phyloP scores from a whole-genome alignment of 768 basidiomycete species.

The Mycena pura region DNA sequence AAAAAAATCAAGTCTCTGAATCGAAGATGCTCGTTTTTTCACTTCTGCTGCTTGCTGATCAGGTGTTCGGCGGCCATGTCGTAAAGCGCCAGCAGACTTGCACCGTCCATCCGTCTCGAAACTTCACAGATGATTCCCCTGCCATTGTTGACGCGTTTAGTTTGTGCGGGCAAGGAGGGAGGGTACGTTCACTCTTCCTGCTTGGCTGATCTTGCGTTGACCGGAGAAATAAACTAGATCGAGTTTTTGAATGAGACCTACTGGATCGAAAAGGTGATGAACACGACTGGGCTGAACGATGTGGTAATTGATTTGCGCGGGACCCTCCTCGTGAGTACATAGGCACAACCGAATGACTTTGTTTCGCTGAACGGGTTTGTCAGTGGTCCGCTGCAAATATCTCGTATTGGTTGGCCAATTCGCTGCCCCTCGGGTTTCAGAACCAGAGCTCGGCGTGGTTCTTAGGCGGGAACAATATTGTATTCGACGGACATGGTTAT shows the following conservation, averaged over 20 bases:
- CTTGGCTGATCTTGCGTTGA: background rate
- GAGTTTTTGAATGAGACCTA: conserved; percentile 40
- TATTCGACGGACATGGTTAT: conserved; percentile 37
- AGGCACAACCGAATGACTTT: too few species aligned
- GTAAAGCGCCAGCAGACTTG: conserved; percentile 15
- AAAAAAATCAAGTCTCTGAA: background rate
- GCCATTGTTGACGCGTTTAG: conserved; percentile 32
- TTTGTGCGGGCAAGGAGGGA: conserved; percentile 15
- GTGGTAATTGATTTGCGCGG: conserved; percentile 42
- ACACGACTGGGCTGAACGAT: conserved; percentile 41
- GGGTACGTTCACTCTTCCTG: background rate
- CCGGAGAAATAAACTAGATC: conserved; percentile 33
- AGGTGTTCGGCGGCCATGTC: conserved; percentile 5
- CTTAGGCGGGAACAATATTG: conserved; percentile 40
- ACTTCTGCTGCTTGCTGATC: background rate
- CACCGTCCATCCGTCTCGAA: conserved; percentile 27
- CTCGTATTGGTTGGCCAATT: conserved; percentile 45
- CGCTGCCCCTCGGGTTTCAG: conserved; percentile 40
- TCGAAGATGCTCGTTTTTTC: conserved; percentile 2
- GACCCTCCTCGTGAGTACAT: conserved; percentile 43
- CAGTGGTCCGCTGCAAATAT: conserved; percentile 43
- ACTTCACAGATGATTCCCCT: conserved; percentile 32
- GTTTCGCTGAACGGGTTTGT: background rate
- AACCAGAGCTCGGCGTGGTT: conserved; percentile 47
- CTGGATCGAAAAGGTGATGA: conserved; percentile 40